A percentile compares a stretch with the other conserved stretches of the same genome.
These are phyloP conservation scores for Monilinia aucupariae DNA, from an alignment of 2,329 filamentous ascomycete genomes.

Conservation along the genomic window DNA sequence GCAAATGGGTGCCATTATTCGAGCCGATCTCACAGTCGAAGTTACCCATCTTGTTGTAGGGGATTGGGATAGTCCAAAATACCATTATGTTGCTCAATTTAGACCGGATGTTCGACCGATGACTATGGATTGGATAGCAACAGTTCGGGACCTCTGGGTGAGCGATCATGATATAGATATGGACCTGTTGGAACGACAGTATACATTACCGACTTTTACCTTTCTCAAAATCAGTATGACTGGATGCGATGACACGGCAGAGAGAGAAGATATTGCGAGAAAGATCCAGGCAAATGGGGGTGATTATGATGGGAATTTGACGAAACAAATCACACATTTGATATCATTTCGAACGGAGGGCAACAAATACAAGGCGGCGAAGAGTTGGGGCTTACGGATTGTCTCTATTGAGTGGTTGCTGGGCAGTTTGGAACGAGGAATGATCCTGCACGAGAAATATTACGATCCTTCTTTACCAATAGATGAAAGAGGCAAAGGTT, in stretches of 20 bases:
- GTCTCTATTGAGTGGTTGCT: constrained; percentile 81
- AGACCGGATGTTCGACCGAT: constrained; percentile 81
- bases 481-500: constrained; percentile 69
- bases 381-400: constrained; percentile 71
- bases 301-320: constrained; percentile 82
- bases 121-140: constrained; percentile 77
- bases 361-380: constrained; percentile 86
- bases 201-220: constrained; percentile 60
- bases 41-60: constrained; percentile 93
- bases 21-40: constrained; percentile 89
- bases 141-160: constrained; percentile 75
- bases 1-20: constrained; percentile 82
- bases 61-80: constrained; percentile 84
- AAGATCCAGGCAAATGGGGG: constrained; percentile 64
- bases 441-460: constrained; percentile 82
- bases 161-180: constrained; percentile 71
- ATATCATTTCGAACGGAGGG: constrained; percentile 74
- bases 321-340: constrained; percentile 78
- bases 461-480: constrained; percentile 70
- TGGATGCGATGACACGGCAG: constrained; percentile 61
- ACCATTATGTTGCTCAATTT: constrained; percentile 88
- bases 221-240: constrained; percentile 61
- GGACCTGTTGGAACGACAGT: constrained; percentile 58
- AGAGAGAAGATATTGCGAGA: constrained; percentile 66
- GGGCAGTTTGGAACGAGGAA: constrained; percentile 76